These are phyloP conservation scores for Fusarium scirpi DNA, from an alignment of 2,329 filamentous ascomycete genomes.

Conservation along the genomic window DNA sequence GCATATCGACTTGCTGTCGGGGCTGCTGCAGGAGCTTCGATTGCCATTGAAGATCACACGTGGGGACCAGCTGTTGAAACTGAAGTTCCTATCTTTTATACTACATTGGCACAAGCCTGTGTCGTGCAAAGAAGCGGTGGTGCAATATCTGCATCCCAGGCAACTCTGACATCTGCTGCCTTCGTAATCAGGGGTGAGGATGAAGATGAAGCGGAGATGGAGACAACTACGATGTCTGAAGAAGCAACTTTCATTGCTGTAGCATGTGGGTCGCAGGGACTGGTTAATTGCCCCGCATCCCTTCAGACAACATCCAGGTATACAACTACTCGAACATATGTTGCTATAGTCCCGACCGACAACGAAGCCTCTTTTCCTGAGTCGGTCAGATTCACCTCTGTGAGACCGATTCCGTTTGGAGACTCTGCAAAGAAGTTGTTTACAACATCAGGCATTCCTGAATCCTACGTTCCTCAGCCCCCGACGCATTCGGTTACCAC, in stretches of 20 bases:
- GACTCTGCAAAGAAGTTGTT: slow-evolving; percentile 48
- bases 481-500: neutral
- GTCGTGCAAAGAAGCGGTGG: slow-evolving; percentile 40
- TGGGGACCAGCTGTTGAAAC: slow-evolving; percentile 64
- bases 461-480: slow-evolving; percentile 49
- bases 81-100: slow-evolving; percentile 65
- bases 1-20: slow-evolving; percentile 65
- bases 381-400: neutral
- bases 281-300: slow-evolving; percentile 64
- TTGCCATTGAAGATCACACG: slow-evolving; percentile 56
- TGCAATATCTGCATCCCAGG: slow-evolving; percentile 38
- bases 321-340: slow-evolving; percentile 54
- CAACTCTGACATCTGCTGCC: slow-evolving; percentile 27
- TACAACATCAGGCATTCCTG: slow-evolving; percentile 55
- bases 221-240: slow-evolving; percentile 56
- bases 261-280: slow-evolving; percentile 56
- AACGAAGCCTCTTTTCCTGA: slow-evolving; percentile 12
- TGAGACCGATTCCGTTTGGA: slow-evolving; percentile 56
- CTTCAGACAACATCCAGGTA: slow-evolving; percentile 59
- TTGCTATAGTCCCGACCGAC: slow-evolving; percentile 56
- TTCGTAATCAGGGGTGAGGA: slow-evolving; percentile 7
- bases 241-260: slow-evolving; percentile 58
- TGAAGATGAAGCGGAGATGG: slow-evolving; percentile 45
- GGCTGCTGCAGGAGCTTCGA: slow-evolving; percentile 64
- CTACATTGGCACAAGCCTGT: slow-evolving; percentile 60